Base-by-base conservation (phyloP, 176 grass and related monocot genomes). In the Puya raimondii region DNA sequence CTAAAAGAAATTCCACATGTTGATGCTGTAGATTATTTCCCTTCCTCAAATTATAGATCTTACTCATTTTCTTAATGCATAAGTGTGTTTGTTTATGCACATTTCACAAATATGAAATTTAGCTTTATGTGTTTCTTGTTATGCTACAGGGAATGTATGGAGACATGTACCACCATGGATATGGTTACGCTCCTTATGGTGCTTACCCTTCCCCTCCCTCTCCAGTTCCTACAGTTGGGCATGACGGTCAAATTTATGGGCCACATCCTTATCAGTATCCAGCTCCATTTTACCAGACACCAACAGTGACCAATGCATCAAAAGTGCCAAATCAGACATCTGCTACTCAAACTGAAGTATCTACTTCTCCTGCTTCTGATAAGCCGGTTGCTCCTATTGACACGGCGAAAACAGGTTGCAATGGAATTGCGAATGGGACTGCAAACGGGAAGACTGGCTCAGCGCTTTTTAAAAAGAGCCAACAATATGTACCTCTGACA, bases 91-190 rank as follows among this genome's bases (percentile, higher is more conserved):
- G 14, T 68, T 48, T 52, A 13, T 17, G 42, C 9, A 63, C 27
- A 48, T 49, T 16, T 12, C 48, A 64, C 10, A 59, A 64, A 68
- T 53, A 12, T 51, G 63, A 66, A 33, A 12, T 50, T 70, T 21
- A 58, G 49, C 29, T 59, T 1, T 79, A 0, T 64, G 73, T 22
- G 53, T 71, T 49, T 2, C 10, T 26, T 42, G 33, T 18, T 67
- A 61, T 92, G 18, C 78, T n/a, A 67, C 86, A 96, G 88, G 88
- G 69, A 69, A 58, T 92, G 6, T 92, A 89, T 56, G 86, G 88
- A 53, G 88, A 96, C 72, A 83, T 96, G 79, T 92, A 96, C 64
- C 91, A 86, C 64, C 91, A 86, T 81, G 88, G 92, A 64, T 92
- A 96, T 87, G 76, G 92, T 61, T 96, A 96, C 74, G 67, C 86